phyloP scores from a whole-genome alignment of 306 rosid species.

The Erythrophleum fordii region DNA sequence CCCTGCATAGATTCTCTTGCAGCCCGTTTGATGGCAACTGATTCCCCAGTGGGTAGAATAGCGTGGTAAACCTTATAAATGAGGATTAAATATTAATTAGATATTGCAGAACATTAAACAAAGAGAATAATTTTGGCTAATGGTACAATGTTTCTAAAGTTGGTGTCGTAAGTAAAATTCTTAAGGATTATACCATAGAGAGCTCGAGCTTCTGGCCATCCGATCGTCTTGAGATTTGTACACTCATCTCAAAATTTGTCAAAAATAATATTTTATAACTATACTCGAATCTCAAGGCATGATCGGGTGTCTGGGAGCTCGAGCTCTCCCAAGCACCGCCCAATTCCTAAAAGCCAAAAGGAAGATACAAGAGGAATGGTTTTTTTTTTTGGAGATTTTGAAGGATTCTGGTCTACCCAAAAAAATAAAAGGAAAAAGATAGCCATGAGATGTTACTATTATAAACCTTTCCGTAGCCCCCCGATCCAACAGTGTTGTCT shows the following conservation, averaged over 20 bases:
- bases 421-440: background rate
- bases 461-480: constrained; percentile 84
- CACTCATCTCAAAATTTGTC: background rate
- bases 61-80: constrained; percentile 67
- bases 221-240: too few relatives aligned
- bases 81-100: constrained; percentile 42
- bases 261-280: background rate
- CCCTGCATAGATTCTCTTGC: constrained; percentile 73
- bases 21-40: constrained; percentile 79
- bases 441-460: constrained; percentile 17
- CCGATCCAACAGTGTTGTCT: constrained; percentile 55
- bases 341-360: background rate
- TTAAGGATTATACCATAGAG: background rate
- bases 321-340: background rate
- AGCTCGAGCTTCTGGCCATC: background rate
- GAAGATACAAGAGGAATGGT: background rate
- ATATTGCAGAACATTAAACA: constrained; percentile 10
- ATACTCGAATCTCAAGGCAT: background rate
- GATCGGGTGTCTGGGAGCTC: too few relatives aligned
- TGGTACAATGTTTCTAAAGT: constrained; percentile 17
- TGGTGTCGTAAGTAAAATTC: constrained; percentile 12
- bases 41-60: constrained; percentile 59
- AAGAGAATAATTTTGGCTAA: constrained; percentile 12
- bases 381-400: constrained; percentile 2
- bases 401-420: background rate